Percentiles rank a stretch among this genome's conserved stretches.
Evolutionary conservation across 2,329 filamentous ascomycete species (phyloP).

Genomic region (Fusarium verrucosum): DNA sequence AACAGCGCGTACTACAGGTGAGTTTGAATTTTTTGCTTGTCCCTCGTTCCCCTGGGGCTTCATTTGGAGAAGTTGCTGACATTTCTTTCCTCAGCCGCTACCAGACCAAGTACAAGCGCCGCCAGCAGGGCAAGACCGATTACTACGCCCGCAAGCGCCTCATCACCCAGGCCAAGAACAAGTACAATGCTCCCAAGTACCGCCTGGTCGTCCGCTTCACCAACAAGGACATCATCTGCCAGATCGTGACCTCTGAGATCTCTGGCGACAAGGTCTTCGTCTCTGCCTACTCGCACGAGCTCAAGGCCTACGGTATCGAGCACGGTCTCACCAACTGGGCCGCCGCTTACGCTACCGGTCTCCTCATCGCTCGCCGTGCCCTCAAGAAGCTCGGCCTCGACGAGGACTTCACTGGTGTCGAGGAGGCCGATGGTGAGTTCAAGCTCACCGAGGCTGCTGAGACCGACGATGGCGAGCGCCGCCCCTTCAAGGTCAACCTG

Average conservation of each 20-base stretch:
- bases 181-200: slow-evolving; percentile 99
- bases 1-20: slow-evolving; percentile 99
- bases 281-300: slow-evolving; percentile 95
- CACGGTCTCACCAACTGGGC: slow-evolving; percentile 99
- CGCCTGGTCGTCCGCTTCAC: slow-evolving; percentile 98
- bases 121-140: slow-evolving; percentile 96
- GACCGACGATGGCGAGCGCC: slow-evolving; percentile 80
- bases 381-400: slow-evolving; percentile 97
- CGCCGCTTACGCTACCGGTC: slow-evolving; percentile 94
- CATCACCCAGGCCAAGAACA: slow-evolving; percentile 99
- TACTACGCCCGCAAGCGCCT: slow-evolving; percentile 99
- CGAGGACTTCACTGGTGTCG: slow-evolving; percentile 91
- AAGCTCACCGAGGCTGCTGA: slow-evolving; percentile 93
- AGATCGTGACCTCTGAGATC: slow-evolving; percentile 97
- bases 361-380: slow-evolving; percentile 94
- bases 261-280: slow-evolving; percentile 96
- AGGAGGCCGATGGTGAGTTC: slow-evolving; percentile 97
- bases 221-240: slow-evolving; percentile 99
- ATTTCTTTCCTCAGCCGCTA: slow-evolving; percentile 78
- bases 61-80: slow-evolving; percentile 37
- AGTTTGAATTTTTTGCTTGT: slow-evolving; percentile 55
- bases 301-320: slow-evolving; percentile 95
- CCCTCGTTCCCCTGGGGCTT: background rate
- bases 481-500: slow-evolving; percentile 99
- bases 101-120: slow-evolving; percentile 99